Evolutionary conservation across 192 early-diverging fungal species (phyloP).

Genomic region (Coemansia sp.): DNA sequence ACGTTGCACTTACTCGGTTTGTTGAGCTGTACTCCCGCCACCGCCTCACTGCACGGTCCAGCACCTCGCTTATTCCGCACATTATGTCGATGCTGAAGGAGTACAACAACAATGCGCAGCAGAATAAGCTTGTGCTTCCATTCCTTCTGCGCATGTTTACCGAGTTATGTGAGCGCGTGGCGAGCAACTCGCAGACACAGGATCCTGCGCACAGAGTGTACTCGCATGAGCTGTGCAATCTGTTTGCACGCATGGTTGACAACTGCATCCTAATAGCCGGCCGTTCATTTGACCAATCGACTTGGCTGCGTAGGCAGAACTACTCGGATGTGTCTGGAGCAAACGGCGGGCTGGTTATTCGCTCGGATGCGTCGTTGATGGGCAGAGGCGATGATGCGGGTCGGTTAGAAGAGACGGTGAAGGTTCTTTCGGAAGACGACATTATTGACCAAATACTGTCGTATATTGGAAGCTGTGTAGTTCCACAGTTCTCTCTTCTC

Average conservation of each 20-base stretch:
- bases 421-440: conserved; percentile 63
- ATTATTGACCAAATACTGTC: conserved; percentile 63
- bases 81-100: conserved; percentile 39
- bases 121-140: conserved; percentile 33
- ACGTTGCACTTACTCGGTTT: conserved; percentile 35
- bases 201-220: conserved; percentile 19
- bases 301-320: conserved; percentile 28
- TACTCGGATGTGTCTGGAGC: conserved; percentile 8
- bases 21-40: conserved; percentile 40
- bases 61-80: conserved; percentile 27
- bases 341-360: conserved; percentile 15
- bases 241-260: conserved; percentile 60
- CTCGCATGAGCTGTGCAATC: conserved; percentile 25
- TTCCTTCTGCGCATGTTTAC: conserved; percentile 53
- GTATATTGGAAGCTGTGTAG: conserved; percentile 44
- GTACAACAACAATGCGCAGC: conserved; percentile 26
- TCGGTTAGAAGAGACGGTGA: background rate
- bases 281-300: conserved; percentile 68
- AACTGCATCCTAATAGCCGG: conserved; percentile 76
- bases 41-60: conserved; percentile 29
- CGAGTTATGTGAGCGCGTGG: conserved; percentile 36
- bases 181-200: conserved; percentile 22
- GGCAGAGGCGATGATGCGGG: background rate
- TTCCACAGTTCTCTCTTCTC: conserved; percentile 69
- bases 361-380: background rate